These are phyloP conservation scores for Wickerhamomyces ciferrii DNA, from an alignment of 805 yeast genomes.

Conservation along the genomic window DNA sequence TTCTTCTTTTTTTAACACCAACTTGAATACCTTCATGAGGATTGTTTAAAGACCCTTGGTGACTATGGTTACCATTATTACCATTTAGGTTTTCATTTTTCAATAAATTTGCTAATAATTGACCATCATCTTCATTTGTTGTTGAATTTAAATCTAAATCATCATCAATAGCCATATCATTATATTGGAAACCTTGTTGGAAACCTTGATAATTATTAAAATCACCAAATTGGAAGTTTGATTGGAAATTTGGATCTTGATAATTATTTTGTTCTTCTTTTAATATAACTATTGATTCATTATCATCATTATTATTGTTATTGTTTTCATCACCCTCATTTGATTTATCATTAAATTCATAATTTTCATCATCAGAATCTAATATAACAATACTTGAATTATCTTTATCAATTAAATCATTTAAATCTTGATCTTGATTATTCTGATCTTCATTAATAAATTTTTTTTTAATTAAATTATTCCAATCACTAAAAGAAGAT, in stretches of 20 bases:
- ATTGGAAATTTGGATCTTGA: not conserved
- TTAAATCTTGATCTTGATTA: not conserved
- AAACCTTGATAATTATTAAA: not conserved
- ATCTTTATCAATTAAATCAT: conserved; percentile 3
- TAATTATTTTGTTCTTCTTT: not conserved
- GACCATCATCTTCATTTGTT: not conserved
- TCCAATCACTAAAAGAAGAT: conserved; percentile 23
- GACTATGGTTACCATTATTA: not conserved
- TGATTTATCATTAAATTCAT: conserved; percentile 20
- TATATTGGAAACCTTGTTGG: not conserved
- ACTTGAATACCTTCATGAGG: conserved; percentile 10
- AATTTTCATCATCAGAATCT: conserved; percentile 37
- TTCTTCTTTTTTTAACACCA: conserved; percentile 38
- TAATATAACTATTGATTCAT: not conserved
- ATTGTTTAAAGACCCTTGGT: not conserved
- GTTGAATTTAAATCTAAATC: not conserved
- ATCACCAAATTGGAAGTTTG: not conserved
- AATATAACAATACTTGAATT: conserved; percentile 28
- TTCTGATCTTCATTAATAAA: conserved; percentile 4
- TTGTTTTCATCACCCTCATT: not conserved
- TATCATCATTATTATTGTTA: not conserved
- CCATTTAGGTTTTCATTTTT: not conserved
- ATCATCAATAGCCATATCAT: not conserved
- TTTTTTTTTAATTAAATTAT: conserved; percentile 15
- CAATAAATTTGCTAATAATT: not conserved